Evolutionary conservation across 306 rosid species (phyloP).

Genomic region (Dryas alaskensis): DNA sequence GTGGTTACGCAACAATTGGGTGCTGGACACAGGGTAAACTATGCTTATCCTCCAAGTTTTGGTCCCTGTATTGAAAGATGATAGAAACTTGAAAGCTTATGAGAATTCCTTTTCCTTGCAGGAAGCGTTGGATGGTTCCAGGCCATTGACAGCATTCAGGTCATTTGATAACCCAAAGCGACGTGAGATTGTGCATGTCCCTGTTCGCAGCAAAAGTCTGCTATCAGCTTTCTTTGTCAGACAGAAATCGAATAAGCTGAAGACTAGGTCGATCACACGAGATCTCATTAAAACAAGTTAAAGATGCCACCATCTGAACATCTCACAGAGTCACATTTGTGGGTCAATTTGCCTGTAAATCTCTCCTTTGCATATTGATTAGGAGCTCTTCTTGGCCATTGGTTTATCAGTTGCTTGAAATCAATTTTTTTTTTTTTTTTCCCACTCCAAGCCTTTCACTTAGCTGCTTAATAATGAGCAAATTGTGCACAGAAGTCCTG

Average conservation of each 20-base stretch:
- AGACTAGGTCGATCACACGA: constrained; percentile 53
- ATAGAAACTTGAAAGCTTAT: constrained; percentile 21
- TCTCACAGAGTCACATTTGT: constrained; percentile 7
- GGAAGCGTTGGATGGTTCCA: constrained; percentile 61
- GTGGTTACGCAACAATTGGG: constrained; percentile 44
- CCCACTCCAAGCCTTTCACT: constrained; percentile 27
- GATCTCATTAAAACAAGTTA: constrained; percentile 17
- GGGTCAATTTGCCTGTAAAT: constrained; percentile 20
- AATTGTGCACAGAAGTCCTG: constrained; percentile 29
- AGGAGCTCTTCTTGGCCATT: constrained; percentile 16
- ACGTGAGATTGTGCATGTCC: constrained; percentile 41
- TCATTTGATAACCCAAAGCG: constrained; percentile 63
- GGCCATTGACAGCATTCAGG: constrained; percentile 49
- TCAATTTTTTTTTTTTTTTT: constrained; percentile 3
- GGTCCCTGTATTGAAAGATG: neutral
- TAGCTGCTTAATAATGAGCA: constrained; percentile 40
- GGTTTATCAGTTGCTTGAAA: constrained; percentile 15
- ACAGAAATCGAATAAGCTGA: constrained; percentile 50
- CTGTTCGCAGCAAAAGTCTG: constrained; percentile 80
- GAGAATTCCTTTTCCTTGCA: constrained; percentile 25
- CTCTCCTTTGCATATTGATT: constrained; percentile 16
- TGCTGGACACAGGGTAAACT: constrained; percentile 46
- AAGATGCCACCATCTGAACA: constrained; percentile 23
- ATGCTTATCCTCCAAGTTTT: neutral
- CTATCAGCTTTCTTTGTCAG: constrained; percentile 78